Evolutionary conservation across 2,329 filamentous ascomycete genomes (phyloP).

Genomic region (Alternaria tenuissima): DNA sequence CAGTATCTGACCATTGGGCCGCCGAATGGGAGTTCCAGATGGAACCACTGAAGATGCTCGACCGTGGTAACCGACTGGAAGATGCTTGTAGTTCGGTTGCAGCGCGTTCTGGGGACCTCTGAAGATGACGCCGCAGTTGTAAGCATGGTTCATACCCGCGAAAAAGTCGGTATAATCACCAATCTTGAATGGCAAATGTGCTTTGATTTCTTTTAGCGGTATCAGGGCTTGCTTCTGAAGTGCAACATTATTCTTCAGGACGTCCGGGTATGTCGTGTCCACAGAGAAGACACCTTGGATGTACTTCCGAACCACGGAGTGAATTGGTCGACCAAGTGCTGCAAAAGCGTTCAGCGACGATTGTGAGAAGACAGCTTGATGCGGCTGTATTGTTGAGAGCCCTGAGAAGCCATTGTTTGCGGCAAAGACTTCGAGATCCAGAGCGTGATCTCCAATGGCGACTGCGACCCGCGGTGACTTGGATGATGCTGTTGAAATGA

Average conservation of each 20-base stretch:
- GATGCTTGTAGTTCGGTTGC: conserved; percentile 81
- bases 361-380: conserved; percentile 69
- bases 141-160: conserved; percentile 80
- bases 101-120: conserved; percentile 75
- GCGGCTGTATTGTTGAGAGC: conserved; percentile 64
- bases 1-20: conserved; percentile 79
- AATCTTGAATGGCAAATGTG: conserved; percentile 78
- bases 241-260: conserved; percentile 68
- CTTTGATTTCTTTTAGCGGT: conserved; percentile 65
- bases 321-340: conserved; percentile 71
- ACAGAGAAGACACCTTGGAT: conserved; percentile 72
- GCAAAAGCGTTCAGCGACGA: conserved; percentile 78
- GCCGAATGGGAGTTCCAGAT: conserved; percentile 75
- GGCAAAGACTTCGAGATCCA: conserved; percentile 73
- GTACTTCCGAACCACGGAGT: conserved; percentile 72
- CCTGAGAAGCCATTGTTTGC: conserved; percentile 66
- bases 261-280: conserved; percentile 65
- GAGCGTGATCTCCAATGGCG: conserved; percentile 75
- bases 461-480: conserved; percentile 69
- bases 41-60: conserved; percentile 78
- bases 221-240: conserved; percentile 68
- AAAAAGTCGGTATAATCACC: conserved; percentile 90
- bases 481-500: conserved; percentile 72
- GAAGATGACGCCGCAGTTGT: conserved; percentile 75
- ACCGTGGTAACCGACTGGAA: conserved; percentile 85